These are phyloP conservation scores for Microstroma glucosiphilum DNA, from an alignment of 1,284 basidiomycete genomes.

Conservation along the genomic window DNA sequence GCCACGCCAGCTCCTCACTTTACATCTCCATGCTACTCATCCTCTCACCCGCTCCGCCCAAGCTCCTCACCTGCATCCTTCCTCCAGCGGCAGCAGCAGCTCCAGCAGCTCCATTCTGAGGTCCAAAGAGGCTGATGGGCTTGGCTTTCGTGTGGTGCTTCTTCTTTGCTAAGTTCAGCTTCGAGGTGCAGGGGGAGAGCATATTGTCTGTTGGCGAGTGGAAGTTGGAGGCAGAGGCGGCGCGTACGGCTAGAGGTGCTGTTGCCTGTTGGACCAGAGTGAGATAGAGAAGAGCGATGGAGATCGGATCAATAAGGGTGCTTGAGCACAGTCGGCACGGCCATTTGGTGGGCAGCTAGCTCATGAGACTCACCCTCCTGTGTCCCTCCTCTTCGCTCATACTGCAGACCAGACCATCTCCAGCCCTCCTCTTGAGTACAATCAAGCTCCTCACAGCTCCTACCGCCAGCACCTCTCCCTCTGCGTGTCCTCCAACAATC, in stretches of 20 bases:
- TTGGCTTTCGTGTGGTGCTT: constrained; percentile 39
- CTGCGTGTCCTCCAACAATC: constrained; percentile 12
- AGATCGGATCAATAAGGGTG: background rate
- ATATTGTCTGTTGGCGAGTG: constrained; percentile 47
- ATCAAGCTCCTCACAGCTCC: constrained; percentile 33
- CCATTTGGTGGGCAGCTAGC: too few species aligned
- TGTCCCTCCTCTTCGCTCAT: constrained; percentile 47
- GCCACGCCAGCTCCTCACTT: too few species aligned
- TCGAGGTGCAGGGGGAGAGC: constrained; percentile 47
- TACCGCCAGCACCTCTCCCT: background rate
- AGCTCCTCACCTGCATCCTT: too few species aligned
- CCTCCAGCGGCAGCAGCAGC: too few species aligned
- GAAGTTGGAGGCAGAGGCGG: constrained; percentile 40
- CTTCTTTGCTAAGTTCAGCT: constrained; percentile 47
- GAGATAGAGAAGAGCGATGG: background rate
- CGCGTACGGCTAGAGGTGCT: constrained; percentile 42
- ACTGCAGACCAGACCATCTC: constrained; percentile 38
- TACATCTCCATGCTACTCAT: too few species aligned
- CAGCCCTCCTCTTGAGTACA: constrained; percentile 41
- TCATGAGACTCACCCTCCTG: constrained; percentile 30
- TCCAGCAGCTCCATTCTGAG: too few species aligned
- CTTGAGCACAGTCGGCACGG: background rate
- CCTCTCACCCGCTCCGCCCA: too few species aligned
- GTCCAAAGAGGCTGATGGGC: too few species aligned
- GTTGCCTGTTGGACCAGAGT: constrained; percentile 20